Conservation (phyloP, 495 filamentous ascomycete genomes). For the Penicillium arizonense region DNA sequence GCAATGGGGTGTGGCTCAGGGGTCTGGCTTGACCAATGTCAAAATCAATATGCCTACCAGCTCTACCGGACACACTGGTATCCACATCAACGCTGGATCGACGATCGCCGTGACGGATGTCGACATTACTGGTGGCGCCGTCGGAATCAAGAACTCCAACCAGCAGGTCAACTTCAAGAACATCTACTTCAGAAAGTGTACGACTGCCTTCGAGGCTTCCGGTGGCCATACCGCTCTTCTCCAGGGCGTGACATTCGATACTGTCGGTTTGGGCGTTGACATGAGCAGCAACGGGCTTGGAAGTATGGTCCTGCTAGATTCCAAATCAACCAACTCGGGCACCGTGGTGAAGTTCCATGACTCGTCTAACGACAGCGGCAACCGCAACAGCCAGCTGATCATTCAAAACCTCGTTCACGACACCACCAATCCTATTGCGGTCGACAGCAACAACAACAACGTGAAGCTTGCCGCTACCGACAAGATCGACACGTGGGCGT, state of each 20-base stretch:
- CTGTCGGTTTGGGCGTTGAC: conserved; percentile 26
- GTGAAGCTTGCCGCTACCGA: conserved; percentile 48
- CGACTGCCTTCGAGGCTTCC: conserved; percentile 28
- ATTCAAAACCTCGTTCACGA: conserved; percentile 32
- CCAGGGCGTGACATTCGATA: conserved; percentile 33
- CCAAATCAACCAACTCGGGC: conserved; percentile 45
- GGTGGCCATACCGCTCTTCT: conserved; percentile 36
- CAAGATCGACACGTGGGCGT: conserved; percentile 39
- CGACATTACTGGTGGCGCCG: conserved; percentile 45
- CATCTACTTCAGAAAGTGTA: conserved; percentile 40
- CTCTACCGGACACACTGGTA: conserved; percentile 52
- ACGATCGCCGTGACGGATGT: conserved; percentile 44
- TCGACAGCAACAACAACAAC: conserved; percentile 27
- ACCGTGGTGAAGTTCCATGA: conserved; percentile 48
- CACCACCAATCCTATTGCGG: conserved; percentile 23
- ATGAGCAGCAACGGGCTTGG: conserved; percentile 42
- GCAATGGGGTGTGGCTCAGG: conserved; percentile 67
- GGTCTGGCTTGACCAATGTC: conserved; percentile 68
- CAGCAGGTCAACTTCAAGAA: conserved; percentile 52
- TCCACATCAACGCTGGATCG: conserved; percentile 36
- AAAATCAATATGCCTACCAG: conserved; percentile 63
- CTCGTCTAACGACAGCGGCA: conserved; percentile 29
- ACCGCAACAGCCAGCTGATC: conserved; percentile 30
- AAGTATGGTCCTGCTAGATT: conserved; percentile 48
- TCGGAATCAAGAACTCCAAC: conserved; percentile 44